Base-by-base conservation (phyloP, 2,329 filamentous ascomycete genomes). In the Metarhizium guizhouense region DNA sequence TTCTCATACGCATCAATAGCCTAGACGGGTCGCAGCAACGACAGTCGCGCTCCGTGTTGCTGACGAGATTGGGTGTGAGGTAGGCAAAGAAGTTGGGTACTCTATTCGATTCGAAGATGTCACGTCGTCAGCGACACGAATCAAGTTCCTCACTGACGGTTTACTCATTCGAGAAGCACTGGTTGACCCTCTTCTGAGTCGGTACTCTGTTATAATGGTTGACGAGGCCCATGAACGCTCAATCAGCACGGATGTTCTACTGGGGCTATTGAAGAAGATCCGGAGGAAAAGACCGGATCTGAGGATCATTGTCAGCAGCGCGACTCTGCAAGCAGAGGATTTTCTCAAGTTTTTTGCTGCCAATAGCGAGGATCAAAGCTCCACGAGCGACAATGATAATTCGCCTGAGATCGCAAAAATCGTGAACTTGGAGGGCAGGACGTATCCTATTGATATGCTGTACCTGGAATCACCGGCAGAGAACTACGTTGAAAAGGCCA, bases 161-260 rank as follows among this genome's bases (percentile, higher is more conserved):
- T 77, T 99, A 51, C 79, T 99, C 36, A 83, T 99, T 54, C 80
- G 93, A 64, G 94, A 99, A 72, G 94, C 93, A 32, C 79, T 99
- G 4, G 89, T 96, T 3, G 94, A 99, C 70, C 94, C 94, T 13
- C 74, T 97, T 3, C 74, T 99, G 40, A 94, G 89, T 20, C 82
- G 90, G 11, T 99, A 99, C 68, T 95, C 91, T 0, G 87, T 96
- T 48, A 90, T 99, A 63, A 96, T 99, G 90, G 88, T 99, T 7
- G 94, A 99, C 67, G 93, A 97, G 72, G 94, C 93, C 6, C 94
- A 99, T 67, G 93, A 97, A 71, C 81, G 94, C 54, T 96, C 91
- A 51, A 81, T 97, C 57, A 95, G 90, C 68, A 95, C 92, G 0
- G 94, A 99, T 66, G 83, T 99, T 13, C 77, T 97, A 7, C 80